phyloP scores from a whole-genome alignment of 371 early-diverging fungal genomes.

The Coemansia sp. region DNA sequence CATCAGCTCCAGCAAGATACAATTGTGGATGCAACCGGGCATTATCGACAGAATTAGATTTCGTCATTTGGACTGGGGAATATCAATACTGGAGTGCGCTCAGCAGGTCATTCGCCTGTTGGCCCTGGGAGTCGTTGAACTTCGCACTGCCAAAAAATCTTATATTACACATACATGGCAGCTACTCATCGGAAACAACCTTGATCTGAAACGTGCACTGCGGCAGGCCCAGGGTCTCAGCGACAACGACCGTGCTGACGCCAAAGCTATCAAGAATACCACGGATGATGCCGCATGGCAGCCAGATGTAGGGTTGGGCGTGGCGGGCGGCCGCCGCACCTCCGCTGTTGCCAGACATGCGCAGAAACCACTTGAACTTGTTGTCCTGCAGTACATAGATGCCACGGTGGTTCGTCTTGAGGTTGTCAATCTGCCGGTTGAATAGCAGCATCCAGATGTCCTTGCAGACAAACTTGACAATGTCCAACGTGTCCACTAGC shows the following conservation, averaged over 20 bases:
- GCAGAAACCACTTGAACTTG: constrained; percentile 89
- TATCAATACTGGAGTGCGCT: too few relatives aligned
- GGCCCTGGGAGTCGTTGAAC: too few relatives aligned
- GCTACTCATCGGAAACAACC: constrained; percentile 53
- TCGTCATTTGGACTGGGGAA: too few relatives aligned
- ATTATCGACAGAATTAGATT: too few relatives aligned
- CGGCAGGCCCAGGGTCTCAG: constrained; percentile 83
- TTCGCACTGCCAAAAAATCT: too few relatives aligned
- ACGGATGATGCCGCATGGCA: constrained; percentile 93
- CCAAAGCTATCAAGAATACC: constrained; percentile 90
- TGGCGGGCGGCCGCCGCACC: constrained; percentile 74
- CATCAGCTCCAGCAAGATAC: too few relatives aligned
- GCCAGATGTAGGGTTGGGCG: constrained; percentile 83
- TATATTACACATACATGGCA: too few relatives aligned
- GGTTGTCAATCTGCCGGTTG: constrained; percentile 93
- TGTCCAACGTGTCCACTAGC: constrained; percentile 87
- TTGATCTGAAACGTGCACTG: constrained; percentile 95
- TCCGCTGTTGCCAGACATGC: constrained; percentile 80
- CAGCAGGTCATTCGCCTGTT: too few relatives aligned
- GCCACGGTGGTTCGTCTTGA: constrained; percentile 98
- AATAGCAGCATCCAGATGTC: constrained; percentile 94
- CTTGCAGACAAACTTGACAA: constrained; percentile 97
- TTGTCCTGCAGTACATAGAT: constrained; percentile 97
- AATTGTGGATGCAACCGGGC: too few relatives aligned
- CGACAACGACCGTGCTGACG: constrained; percentile 79